These are phyloP conservation scores for Cercospora zeina DNA, from an alignment of 2,329 filamentous ascomycete species.

Conservation along the genomic window DNA sequence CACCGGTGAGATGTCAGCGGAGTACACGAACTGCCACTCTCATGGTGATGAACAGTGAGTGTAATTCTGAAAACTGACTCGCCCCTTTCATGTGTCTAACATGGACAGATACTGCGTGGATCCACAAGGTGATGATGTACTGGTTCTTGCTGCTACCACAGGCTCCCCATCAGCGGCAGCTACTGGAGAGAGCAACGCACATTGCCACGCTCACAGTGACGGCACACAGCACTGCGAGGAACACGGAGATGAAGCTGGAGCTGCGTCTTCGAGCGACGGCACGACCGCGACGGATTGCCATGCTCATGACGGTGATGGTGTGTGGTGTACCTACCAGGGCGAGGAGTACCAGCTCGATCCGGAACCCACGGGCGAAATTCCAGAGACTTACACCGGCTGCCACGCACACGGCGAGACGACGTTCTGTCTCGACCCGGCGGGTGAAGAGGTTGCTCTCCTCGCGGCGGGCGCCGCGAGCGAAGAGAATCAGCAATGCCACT, in stretches of 20 bases:
- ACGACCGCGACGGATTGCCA: constrained; percentile 31
- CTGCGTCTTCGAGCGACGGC: constrained; percentile 15
- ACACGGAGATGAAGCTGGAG: constrained; percentile 1
- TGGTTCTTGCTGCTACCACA: constrained; percentile 8
- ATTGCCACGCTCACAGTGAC: constrained; percentile 9
- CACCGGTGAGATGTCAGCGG: constrained; percentile 42
- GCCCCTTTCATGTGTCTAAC: not conserved
- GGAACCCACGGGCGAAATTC: constrained; percentile 53
- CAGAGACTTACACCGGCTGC: constrained; percentile 59
- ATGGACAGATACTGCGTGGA: constrained; percentile 14
- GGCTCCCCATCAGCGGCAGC: not conserved
- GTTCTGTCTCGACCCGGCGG: constrained; percentile 44
- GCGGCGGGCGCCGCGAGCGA: constrained; percentile 37
- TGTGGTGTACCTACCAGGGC: constrained; percentile 45
- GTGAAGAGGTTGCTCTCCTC: constrained; percentile 12
- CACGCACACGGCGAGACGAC: constrained; percentile 61
- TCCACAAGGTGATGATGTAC: constrained; percentile 13
- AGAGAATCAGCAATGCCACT: constrained; percentile 58
- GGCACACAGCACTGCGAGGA: constrained; percentile 16
- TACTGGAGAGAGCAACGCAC: not conserved
- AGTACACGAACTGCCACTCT: constrained; percentile 64
- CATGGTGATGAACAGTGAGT: constrained; percentile 60
- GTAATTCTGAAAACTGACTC: not conserved
- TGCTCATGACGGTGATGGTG: constrained; percentile 22
- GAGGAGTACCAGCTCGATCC: constrained; percentile 54